Evolutionary conservation across 2,329 filamentous ascomycete species (phyloP), one percentile per base, ranked within the genome.

Genomic region (Parastagonospora nodorum): DNA sequence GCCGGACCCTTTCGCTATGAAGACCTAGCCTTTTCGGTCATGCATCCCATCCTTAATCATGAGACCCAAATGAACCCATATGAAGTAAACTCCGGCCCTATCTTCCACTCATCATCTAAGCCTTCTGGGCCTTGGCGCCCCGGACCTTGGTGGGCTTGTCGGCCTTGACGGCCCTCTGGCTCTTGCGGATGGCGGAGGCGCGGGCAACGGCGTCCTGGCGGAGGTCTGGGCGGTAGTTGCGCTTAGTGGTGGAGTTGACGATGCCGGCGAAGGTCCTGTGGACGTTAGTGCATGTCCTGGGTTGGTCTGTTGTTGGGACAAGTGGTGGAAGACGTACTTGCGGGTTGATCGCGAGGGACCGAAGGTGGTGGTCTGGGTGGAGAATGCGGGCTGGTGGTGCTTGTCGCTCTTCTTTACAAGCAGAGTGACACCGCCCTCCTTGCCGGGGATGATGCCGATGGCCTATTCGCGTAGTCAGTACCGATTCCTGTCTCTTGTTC

Each of bases 361-460:
- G 82, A 88, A 90, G 75, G 82, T 85, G 69, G 85, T 83, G 76
- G 82, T 84, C 77, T 83, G 81, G 73, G 82, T 74, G 74, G 80
- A 78, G 75, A 85, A 78, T 60, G 84, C 85, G 74, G 94, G 93
- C 81, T 90, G 84, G 83, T 90, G 85, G 71, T 78, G 73, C 73
- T 84, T 83, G 68, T 82, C 81, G 74, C 82, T 74, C 82, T 92
- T 94, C 90, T 97, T 97, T 84, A 86, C 89, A 78, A 86, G 82
- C 73, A 97, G 80, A 73, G 84, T 82, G 68, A 97, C 82, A 72
- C 87, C 90, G 69, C 90, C 90, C 79, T 93, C 88, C 78, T 91
- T 85, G 67, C 78, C 83, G 69, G 87, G 74, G 71, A 85, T 79
- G 73, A 99, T 80, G 75, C 92, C 91, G 73, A 97, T 81, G 69